These are phyloP conservation scores for Tremella fuciformis DNA, from an alignment of 768 basidiomycete species.

Conservation along the genomic window DNA sequence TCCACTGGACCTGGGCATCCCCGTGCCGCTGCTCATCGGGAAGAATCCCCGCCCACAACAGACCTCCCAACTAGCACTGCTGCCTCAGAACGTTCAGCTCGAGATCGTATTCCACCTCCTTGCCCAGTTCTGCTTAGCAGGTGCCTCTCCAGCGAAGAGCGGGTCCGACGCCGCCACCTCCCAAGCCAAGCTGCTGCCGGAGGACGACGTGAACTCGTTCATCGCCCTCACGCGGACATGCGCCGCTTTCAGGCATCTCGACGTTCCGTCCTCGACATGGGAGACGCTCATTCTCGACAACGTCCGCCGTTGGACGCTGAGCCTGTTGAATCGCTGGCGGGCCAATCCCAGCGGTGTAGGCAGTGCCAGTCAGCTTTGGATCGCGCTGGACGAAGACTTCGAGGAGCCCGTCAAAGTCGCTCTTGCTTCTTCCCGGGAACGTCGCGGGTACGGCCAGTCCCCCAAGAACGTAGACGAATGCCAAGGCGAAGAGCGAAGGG, in stretches of 20 bases:
- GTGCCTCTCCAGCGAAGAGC: not conserved
- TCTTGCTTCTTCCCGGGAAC: not conserved
- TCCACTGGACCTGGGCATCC: not conserved
- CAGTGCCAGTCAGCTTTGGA: constrained; percentile 5
- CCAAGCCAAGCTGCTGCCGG: no score
- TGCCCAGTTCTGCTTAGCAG: not conserved
- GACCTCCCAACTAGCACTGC: not conserved
- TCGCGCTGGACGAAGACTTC: constrained; percentile 20
- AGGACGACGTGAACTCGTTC: constrained; percentile 4
- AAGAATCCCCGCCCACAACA: not conserved
- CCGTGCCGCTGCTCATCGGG: not conserved
- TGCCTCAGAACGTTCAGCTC: constrained; percentile 12
- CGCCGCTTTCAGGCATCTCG: constrained; percentile 1
- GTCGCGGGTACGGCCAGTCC: not conserved
- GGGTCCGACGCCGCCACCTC: no score
- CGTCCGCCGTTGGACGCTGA: constrained; percentile 9
- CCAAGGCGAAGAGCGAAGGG: not conserved
- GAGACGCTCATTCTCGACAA: constrained; percentile 7
- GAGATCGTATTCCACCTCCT: constrained; percentile 18
- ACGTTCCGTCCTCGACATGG: constrained; percentile 21
- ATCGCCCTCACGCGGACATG: constrained; percentile 14
- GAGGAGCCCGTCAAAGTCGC: constrained; percentile 14
- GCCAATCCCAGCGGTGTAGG: constrained; percentile 25
- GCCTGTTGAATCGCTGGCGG: constrained; percentile 18
- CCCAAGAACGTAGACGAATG: not conserved